phyloP scores from a whole-genome alignment of 108 stramenopile genomes.

The Cyclotella baltica region DNA sequence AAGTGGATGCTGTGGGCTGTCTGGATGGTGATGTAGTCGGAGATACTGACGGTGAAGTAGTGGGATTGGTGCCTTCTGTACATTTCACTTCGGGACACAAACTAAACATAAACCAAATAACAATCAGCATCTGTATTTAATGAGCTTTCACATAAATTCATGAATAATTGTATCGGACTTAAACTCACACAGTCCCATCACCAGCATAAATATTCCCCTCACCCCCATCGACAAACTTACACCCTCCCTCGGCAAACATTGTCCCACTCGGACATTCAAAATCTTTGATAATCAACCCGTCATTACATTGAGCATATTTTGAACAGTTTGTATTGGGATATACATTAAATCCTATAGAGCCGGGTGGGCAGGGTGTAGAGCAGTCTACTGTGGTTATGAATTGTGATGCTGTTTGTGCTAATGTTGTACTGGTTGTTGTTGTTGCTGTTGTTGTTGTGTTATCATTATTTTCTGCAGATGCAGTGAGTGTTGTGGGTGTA shows the following conservation, averaged over 20 bases:
- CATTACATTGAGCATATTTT: conserved; percentile 23
- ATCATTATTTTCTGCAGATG: no score
- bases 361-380: conserved; percentile 1
- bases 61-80: not conserved
- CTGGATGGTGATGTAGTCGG: not conserved
- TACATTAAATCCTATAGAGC: not conserved
- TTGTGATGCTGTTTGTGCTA: not conserved
- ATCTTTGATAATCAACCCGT: not conserved
- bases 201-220: not conserved
- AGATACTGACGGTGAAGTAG: not conserved
- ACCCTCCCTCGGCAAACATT: conserved; percentile 3
- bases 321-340: not conserved
- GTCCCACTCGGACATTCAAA: conserved; percentile 4
- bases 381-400: not conserved
- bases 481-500: not conserved
- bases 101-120: not conserved
- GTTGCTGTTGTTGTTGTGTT: not conserved
- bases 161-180: not conserved
- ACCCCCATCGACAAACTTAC: not conserved
- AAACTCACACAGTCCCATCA: not conserved
- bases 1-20: not conserved
- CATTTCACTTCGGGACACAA: conserved; percentile 2
- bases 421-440: not conserved
- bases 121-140: not conserved
- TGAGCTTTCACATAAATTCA: not conserved